Evolutionary conservation across 73 alveolate genomes (phyloP), one percentile per base, ranked within the genome.

Genomic region (Halteria grandinella): DNA sequence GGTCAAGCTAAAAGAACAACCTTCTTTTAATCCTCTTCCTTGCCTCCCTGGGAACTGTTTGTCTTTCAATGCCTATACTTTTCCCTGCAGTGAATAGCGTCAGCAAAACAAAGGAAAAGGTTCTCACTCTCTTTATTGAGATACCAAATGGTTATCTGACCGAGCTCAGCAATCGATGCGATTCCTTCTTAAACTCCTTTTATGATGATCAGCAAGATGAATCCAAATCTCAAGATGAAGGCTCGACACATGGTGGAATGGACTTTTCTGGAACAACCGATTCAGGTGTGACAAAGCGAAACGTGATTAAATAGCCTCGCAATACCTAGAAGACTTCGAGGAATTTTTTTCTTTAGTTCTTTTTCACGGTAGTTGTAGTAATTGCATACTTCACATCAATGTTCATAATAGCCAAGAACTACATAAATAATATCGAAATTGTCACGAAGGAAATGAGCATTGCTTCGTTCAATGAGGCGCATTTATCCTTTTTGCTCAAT

Each of bases 131-230:
- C 48, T 73, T 73, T 36, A 15, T 73, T 1, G 85, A 73, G 23
- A 73, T 73, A 15, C 85, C 85, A 1, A 51, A 51, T n/a, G 25
- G 40, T 20, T 48, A 27, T 37, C n/a, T 73, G 20, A 36, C 21
- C 20, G 55, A 32, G 21, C 6, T 73, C 10, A 34, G 51, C 1
- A 73, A 55, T 54, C 15, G 40, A 54, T 73, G 85, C 57, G 85
- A 73, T 15, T 15, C 17, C 4, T 73, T 73, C 75, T 29, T 73
- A 24, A 73, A 54, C 29, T 20, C 33, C 2, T 34, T 50, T 37
- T 54, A 70, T 18, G 85, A 73, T 40, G 85, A 73, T n/a, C 32
- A 73, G 37, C 29, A 31, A 36, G 85, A 73, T 20, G 85, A 73
- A 1, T 0, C 55, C 8, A 23, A 73, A 28, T 47, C 73, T 55